Conservation (phyloP, 306 rosid species). For the Medicago lupulina region DNA sequence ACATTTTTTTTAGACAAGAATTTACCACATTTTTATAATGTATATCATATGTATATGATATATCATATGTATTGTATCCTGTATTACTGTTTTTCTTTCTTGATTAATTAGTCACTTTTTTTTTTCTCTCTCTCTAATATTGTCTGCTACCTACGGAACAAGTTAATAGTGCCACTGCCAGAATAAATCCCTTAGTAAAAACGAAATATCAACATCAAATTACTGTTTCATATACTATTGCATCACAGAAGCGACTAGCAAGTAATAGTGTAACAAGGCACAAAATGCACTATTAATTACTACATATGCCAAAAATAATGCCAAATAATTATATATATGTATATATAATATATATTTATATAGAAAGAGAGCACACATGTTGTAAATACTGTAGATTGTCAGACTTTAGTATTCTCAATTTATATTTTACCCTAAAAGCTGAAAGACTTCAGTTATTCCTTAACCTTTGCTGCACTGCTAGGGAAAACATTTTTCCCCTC, state of each 20-base stretch:
- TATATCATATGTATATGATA: not conserved
- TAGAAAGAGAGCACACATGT: not conserved
- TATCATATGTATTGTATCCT: not conserved
- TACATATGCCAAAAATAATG: not conserved
- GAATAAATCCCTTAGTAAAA: slow-evolving; percentile 45
- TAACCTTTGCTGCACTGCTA: not conserved
- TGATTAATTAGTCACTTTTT: slow-evolving; percentile 15
- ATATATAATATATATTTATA: not conserved
- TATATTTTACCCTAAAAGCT: not conserved
- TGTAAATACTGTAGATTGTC: slow-evolving; percentile 21
- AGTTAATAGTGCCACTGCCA: slow-evolving; percentile 47
- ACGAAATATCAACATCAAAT: slow-evolving; percentile 53
- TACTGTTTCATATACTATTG: slow-evolving; percentile 43
- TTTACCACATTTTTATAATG: not conserved
- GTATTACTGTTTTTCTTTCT: not conserved
- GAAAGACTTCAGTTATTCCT: slow-evolving; percentile 6
- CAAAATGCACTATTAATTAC: not conserved
- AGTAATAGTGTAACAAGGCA: slow-evolving; percentile 1
- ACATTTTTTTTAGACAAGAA: not conserved
- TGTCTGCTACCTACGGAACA: slow-evolving; percentile 40
- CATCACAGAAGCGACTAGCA: slow-evolving; percentile 32
- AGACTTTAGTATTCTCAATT: slow-evolving; percentile 17
- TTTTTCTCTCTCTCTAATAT: not conserved
- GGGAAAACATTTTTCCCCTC: not conserved
- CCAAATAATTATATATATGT: not conserved